A percentile compares a stretch with the other conserved stretches of the same genome.
phyloP scores from a whole-genome alignment of 169 alveolate species.

The Plasmodium fragile region DNA sequence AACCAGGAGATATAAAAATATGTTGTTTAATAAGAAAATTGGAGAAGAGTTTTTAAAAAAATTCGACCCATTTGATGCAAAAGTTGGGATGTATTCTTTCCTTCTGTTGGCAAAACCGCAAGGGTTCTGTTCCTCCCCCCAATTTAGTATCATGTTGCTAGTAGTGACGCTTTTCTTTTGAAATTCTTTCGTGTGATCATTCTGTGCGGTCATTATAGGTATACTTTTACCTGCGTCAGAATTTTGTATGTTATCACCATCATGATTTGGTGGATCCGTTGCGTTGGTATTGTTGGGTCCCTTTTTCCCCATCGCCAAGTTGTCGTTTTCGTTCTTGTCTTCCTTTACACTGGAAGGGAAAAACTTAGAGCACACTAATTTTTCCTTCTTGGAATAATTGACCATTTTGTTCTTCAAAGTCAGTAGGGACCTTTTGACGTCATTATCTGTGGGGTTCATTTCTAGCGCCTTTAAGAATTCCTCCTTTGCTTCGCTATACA shows the following conservation, averaged over 20 bases:
- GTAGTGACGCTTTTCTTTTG: background rate
- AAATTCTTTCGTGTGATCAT: background rate
- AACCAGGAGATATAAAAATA: constrained; percentile 37
- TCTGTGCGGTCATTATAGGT: background rate
- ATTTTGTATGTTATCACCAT: background rate
- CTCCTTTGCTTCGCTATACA: constrained; percentile 47
- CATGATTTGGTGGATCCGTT: background rate
- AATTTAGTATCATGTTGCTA: background rate
- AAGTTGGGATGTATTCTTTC: background rate
- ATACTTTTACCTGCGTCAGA: background rate
- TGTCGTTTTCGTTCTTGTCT: background rate
- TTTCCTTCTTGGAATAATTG: constrained; percentile 45
- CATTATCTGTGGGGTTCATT: constrained; percentile 39
- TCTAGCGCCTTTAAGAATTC: constrained; percentile 46
- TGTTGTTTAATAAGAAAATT: constrained; percentile 32
- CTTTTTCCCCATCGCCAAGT: background rate
- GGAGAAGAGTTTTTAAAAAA: constrained; percentile 4
- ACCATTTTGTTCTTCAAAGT: constrained; percentile 19
- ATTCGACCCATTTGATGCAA: constrained; percentile 15
- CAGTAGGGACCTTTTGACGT: constrained; percentile 37
- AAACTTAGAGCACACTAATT: constrained; percentile 58
- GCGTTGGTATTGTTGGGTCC: background rate
- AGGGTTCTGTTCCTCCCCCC: background rate
- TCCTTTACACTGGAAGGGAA: constrained; percentile 22
- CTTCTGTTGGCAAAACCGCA: background rate